phyloP scores from a whole-genome alignment of 1,284 basidiomycete genomes.

The Tremellales sp. region DNA sequence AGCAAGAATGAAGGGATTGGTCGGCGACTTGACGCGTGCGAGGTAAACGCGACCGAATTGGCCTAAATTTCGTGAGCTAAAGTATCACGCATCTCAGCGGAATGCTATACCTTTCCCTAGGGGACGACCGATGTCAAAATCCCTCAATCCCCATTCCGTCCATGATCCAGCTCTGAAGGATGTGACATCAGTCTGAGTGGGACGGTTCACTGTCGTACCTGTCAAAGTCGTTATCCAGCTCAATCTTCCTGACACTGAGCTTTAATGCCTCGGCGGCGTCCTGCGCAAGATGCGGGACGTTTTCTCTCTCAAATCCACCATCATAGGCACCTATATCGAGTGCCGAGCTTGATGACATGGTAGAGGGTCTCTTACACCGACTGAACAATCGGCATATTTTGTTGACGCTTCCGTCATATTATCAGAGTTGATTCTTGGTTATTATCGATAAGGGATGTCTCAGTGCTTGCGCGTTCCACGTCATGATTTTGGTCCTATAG shows the following conservation, averaged over 20 bases:
- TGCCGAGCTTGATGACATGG: no score
- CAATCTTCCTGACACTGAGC: slow-evolving; percentile 53
- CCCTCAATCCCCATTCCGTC: slow-evolving; percentile 30
- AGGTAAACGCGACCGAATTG: slow-evolving; percentile 92
- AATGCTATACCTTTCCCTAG: slow-evolving; percentile 83
- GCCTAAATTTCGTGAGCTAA: slow-evolving; percentile 14
- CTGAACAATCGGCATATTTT: no score
- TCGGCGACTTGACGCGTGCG: slow-evolving; percentile 78
- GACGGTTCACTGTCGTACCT: slow-evolving; percentile 6
- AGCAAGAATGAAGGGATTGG: slow-evolving; percentile 72
- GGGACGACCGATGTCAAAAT: slow-evolving; percentile 88
- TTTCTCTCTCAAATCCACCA: slow-evolving; percentile 71
- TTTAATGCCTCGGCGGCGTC: slow-evolving; percentile 53
- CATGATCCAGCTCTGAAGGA: slow-evolving; percentile 20
- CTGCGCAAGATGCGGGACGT: not conserved
- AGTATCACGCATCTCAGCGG: not conserved
- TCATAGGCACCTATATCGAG: slow-evolving; percentile 76
- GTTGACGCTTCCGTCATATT: no score
- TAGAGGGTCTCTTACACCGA: no score
- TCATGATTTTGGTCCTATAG: no score
- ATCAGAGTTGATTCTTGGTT: no score
- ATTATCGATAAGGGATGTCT: no score
- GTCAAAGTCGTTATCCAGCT: slow-evolving; percentile 20
- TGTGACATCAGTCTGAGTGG: not conserved
- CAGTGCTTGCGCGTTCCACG: no score